Evolutionary conservation across 305 asterid species (phyloP), one percentile per base, ranked within the genome.

Genomic region (Rubia balearica): DNA sequence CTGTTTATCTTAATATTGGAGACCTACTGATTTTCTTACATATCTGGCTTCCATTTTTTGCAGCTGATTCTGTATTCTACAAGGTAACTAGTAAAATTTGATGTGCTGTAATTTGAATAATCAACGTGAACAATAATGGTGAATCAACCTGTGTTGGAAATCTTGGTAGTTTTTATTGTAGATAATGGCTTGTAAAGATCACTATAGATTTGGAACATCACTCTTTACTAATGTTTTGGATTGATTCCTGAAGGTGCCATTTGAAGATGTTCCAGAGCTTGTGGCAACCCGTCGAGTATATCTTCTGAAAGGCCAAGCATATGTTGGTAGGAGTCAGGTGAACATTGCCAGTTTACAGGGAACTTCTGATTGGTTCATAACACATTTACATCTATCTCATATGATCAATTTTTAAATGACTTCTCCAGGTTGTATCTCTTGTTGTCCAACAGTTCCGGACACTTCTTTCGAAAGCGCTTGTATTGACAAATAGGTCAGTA

Each of bases 301-400:
- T 83, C 80, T 95, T 68, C 83, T 78, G 70, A 92, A 91, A 80
- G 99, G 98, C 46, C 73, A 81, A 76, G 99, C 98, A 38, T 95
- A 90, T 82, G 94, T 91, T 76, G 97, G 96, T 69, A 86, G 75
- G 89, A 87, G 73, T 76, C 98, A 95, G 96, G 99, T 91, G 74
- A 79, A 71, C 63, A 65, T 62, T 45, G 22, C 8, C 57, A 51
- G 17, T 46, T 46, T 46, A 46, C 13, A 4, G 57, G 75, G 67
- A 76, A 71, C 65, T 65, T 62, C 62, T 74, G 38, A 74, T 49
- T 74, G 30, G 27, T 72, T 38, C 60, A 61, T 71, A 55, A 71
- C 10, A 59, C 57, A 61, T 55, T 51, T 71, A 74, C 40, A 61
- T 62, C 61, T 75, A 42, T 68, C 76, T 68, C 68, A 46, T 60